Base-by-base conservation (phyloP, 345 rosid species). In the Euphorbia lathyris region DNA sequence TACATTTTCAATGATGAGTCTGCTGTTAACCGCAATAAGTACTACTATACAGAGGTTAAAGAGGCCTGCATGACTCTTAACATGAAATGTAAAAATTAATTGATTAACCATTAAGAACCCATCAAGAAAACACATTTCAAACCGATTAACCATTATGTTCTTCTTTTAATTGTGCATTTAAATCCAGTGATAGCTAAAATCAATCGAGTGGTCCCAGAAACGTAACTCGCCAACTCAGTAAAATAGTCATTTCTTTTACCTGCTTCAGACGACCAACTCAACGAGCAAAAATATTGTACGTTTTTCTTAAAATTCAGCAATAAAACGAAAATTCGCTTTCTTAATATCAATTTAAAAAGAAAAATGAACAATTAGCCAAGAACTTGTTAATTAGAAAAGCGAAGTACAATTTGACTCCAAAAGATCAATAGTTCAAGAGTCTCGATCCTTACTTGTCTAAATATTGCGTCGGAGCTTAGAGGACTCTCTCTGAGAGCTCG, bases 11-110 rank as follows among this genome's bases (percentile, higher is more conserved):
- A 95, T 95, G 81, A 92, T 95, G 70, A 95, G 98, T 78, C 99
- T 79, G 86, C 98, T 82, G 87, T 95, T 95, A 13, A 95, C 98
- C 23, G 99, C 99, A 70, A 95, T 77, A 70, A 95, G 97, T 76
- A 95, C 98, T 55, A 95, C 99, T 80, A 95, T 83, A 76, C 99
- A 92, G 3, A 95, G 89, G 78, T 95, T 95, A 83, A 92, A 92
- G 50, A 96, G 87, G 63, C 98, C 99, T 8, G 99, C 99, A 77
- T 96, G 99, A 74, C 99, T 96, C 99, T 34, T 96, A 89, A 74
- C 78, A 76, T 32, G 69, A 42, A 62, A 72, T n/a, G 27, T 34
- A 62, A 20, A 6, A 13, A 38, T 2, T 17, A 51, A 52, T 26
- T 45, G 51, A 45, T 45, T 16, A 45, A 45, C 19, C 51, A 45